phyloP scores from a whole-genome alignment of 495 filamentous ascomycete species.

The Neurospora africana region DNA sequence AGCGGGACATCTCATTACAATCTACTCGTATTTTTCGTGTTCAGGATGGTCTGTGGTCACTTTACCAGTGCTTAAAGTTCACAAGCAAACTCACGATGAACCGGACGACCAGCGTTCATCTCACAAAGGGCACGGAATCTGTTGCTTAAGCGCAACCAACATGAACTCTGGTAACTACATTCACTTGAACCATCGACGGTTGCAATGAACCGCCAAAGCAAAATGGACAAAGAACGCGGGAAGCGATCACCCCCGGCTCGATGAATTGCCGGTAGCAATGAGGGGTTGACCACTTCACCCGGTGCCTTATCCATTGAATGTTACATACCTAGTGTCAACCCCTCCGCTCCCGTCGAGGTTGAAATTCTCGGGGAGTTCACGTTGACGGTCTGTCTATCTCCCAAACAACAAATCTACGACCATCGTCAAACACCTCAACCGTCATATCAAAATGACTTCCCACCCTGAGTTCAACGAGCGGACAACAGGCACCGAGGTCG shows the following conservation, averaged over 20 bases:
- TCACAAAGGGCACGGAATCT: not conserved
- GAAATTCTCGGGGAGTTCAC: not conserved
- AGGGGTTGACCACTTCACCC: not conserved
- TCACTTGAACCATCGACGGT: not conserved
- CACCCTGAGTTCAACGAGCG: conserved; percentile 33
- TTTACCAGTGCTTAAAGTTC: not conserved
- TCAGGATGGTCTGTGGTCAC: not conserved
- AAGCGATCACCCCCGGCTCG: not conserved
- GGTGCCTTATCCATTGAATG: not conserved
- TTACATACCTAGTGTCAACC: not conserved
- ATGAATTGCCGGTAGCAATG: not conserved
- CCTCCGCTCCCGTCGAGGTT: not conserved
- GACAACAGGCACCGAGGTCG: conserved; percentile 35
- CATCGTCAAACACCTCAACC: not conserved
- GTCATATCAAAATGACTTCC: conserved; percentile 23
- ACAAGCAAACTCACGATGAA: not conserved
- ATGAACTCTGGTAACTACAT: not conserved
- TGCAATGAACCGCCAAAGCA: not conserved
- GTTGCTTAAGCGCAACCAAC: not conserved
- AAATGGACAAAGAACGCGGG: not conserved
- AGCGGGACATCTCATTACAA: not conserved
- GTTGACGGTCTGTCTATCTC: not conserved
- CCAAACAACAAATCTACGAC: not conserved
- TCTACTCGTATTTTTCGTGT: not conserved
- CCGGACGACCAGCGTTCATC: not conserved